These are phyloP conservation scores for Sicyos edulis DNA, from an alignment of 306 rosid genomes.

Conservation along the genomic window DNA sequence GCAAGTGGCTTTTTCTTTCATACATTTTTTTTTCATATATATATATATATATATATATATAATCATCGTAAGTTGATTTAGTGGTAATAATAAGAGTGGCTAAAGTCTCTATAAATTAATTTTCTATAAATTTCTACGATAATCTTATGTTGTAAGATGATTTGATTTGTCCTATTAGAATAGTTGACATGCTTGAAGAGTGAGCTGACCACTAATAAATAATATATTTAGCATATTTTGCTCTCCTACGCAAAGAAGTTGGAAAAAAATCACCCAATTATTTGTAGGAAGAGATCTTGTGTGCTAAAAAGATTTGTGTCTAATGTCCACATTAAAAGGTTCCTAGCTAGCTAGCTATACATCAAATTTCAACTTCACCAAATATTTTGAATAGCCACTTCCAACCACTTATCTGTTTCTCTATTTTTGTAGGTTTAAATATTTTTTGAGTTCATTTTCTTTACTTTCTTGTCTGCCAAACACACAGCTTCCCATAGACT, in stretches of 20 bases:
- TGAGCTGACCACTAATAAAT: no score
- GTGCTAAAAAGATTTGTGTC: neutral
- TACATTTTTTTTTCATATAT: no score
- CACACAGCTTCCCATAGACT: neutral
- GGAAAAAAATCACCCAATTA: neutral
- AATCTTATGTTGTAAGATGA: no score
- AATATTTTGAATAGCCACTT: neutral
- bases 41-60: no score
- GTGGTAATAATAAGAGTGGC: no score
- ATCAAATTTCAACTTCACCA: neutral
- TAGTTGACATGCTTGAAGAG: no score
- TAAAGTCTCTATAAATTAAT: no score
- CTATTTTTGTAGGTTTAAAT: neutral
- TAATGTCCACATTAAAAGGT: conserved; percentile 15
- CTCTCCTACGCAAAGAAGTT: neutral
- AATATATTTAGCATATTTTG: neutral
- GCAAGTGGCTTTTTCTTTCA: neutral
- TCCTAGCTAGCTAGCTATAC: neutral
- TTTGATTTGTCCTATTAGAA: no score
- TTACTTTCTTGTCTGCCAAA: conserved; percentile 13
- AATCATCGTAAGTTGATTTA: no score
- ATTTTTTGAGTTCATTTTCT: neutral
- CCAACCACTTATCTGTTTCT: conserved; percentile 5
- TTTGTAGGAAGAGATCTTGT: neutral
- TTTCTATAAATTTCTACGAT: no score